These are phyloP conservation scores for Barnettozyma pratensis DNA, from an alignment of 805 yeast species.

Conservation along the genomic window DNA sequence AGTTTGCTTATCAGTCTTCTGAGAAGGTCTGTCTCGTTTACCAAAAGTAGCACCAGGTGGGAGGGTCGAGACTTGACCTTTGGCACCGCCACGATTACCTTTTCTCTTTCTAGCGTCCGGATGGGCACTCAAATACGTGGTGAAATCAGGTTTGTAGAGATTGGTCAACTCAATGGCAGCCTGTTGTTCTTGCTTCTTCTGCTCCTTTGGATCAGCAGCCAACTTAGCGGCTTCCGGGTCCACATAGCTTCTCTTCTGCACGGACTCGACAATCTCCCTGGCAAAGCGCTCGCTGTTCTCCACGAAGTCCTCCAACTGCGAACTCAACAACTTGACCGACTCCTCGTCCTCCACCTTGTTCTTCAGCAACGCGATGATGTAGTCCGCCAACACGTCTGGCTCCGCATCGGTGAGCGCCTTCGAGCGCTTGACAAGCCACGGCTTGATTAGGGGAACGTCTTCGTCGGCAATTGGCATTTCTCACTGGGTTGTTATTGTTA, in stretches of 20 bases:
- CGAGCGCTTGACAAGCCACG: constrained; percentile 25
- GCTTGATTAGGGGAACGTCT: constrained; percentile 16
- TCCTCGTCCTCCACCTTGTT: constrained; percentile 32
- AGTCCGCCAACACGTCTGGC: constrained; percentile 38
- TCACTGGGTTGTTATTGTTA: too few species aligned
- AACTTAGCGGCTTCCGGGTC: not conserved
- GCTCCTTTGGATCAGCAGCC: constrained; percentile 1
- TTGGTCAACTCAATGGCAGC: constrained; percentile 10
- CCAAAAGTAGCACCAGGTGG: not conserved
- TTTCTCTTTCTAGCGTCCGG: constrained; percentile 7
- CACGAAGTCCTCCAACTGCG: constrained; percentile 37
- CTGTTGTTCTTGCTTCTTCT: constrained; percentile 6
- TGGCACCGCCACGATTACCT: not conserved
- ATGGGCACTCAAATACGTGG: constrained; percentile 9
- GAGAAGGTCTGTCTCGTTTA: not conserved
- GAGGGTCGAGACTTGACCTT: not conserved
- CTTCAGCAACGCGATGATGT: constrained; percentile 36
- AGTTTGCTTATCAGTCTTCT: not conserved
- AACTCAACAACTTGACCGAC: constrained; percentile 26
- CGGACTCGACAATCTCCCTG: constrained; percentile 25
- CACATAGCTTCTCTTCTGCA: constrained; percentile 9
- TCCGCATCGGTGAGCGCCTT: constrained; percentile 33
- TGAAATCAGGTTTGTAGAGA: constrained; percentile 10
- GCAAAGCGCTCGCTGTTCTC: constrained; percentile 24
- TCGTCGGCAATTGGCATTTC: constrained; percentile 10